A percentile compares a stretch with the other conserved stretches of the same genome.
These are phyloP conservation scores for Geum urbanum DNA, from an alignment of 306 rosid genomes.

Conservation along the genomic window DNA sequence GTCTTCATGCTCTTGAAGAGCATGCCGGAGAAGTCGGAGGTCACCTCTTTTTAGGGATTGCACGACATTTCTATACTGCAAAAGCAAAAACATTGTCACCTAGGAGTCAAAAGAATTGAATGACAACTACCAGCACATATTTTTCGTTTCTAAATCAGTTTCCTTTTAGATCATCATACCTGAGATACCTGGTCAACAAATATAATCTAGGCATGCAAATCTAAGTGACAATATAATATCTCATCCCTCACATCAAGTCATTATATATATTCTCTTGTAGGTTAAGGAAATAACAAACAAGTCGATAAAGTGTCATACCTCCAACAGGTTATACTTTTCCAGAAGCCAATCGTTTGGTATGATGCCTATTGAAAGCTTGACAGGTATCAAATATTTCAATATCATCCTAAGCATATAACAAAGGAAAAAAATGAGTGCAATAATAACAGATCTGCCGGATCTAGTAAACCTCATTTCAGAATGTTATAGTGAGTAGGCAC, in stretches of 20 bases:
- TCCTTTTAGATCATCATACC: conserved; percentile 12
- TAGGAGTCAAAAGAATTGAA: not conserved
- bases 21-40: conserved; percentile 80
- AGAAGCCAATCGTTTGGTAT: conserved; percentile 70
- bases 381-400: conserved; percentile 88
- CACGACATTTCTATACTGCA: conserved; percentile 71
- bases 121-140: conserved; percentile 7
- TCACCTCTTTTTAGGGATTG: conserved; percentile 84
- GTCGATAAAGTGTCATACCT: conserved; percentile 44
- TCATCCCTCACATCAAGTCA: not conserved
- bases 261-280: not conserved
- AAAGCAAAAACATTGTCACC: conserved; percentile 8
- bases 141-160: not conserved
- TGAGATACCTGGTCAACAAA: conserved; percentile 10
- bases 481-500: not conserved
- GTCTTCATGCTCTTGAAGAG: conserved; percentile 86
- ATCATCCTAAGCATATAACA: conserved; percentile 60
- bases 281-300: not conserved
- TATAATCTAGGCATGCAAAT: not conserved
- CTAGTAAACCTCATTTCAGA: not conserved
- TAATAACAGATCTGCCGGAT: not conserved
- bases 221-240: not conserved
- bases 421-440: conserved; percentile 24
- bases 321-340: conserved; percentile 68
- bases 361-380: conserved; percentile 94